Percentiles rank a stretch among this genome's conserved stretches.
phyloP scores from a whole-genome alignment of 495 filamentous ascomycete genomes.

The Talaromyces thailandensis region DNA sequence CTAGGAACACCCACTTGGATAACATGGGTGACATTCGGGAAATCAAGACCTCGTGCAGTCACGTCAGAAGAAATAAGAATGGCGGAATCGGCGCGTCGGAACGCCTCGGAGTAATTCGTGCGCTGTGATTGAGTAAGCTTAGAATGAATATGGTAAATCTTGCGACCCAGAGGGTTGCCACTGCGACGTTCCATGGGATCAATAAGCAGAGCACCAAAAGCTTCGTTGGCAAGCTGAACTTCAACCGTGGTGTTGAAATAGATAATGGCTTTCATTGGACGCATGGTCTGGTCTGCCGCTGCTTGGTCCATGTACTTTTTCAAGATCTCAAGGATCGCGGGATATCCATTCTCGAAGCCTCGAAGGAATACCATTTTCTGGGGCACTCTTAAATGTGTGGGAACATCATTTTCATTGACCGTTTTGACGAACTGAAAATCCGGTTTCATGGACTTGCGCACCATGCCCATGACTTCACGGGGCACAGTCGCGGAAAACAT shows the following conservation, averaged over 20 bases:
- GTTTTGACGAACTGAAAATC: slow-evolving; percentile 80
- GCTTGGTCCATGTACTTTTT: slow-evolving; percentile 41
- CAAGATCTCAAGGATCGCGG: slow-evolving; percentile 66
- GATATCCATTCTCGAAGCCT: slow-evolving; percentile 69
- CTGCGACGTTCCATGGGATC: slow-evolving; percentile 14
- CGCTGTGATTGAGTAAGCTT: slow-evolving; percentile 61
- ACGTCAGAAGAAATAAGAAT: slow-evolving; percentile 92
- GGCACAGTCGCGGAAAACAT: slow-evolving; percentile 93
- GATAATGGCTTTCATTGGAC: slow-evolving; percentile 88
- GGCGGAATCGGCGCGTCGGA: slow-evolving; percentile 52
- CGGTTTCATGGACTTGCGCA: slow-evolving; percentile 56
- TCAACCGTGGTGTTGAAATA: slow-evolving; percentile 76
- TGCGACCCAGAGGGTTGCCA: slow-evolving; percentile 35
- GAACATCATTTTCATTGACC: slow-evolving; percentile 66
- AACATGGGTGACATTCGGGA: slow-evolving; percentile 63
- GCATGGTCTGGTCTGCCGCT: slow-evolving; percentile 19
- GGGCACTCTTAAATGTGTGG: slow-evolving; percentile 75
- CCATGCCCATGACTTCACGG: slow-evolving; percentile 69
- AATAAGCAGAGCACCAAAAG: slow-evolving; percentile 47
- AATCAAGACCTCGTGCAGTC: slow-evolving; percentile 84
- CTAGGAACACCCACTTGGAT: slow-evolving; percentile 58
- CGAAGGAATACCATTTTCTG: slow-evolving; percentile 58
- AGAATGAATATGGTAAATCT: slow-evolving; percentile 68
- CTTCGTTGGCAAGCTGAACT: slow-evolving; percentile 50
- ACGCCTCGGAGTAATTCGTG: slow-evolving; percentile 58